Evolutionary conservation across 225 moss, liverwort and hornwort genomes (phyloP), one percentile per base, ranked within the genome.

Genomic region (Climacium dendroides): DNA sequence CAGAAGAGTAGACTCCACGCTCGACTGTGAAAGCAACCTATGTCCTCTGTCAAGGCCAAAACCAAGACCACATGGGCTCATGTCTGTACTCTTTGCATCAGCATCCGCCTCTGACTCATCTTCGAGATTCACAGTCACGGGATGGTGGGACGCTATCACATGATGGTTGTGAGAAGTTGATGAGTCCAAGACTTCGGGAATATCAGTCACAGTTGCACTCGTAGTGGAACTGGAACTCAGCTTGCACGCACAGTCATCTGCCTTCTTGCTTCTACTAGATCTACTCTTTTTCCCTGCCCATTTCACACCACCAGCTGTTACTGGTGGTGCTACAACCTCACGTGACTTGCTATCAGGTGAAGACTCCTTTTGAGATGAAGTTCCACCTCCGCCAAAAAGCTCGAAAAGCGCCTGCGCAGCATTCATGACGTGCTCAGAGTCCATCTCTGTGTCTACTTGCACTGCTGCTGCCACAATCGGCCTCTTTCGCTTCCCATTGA

Each of bases 211-310:
- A 72, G 91, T 93, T 45, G 91, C 93, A 71, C 92, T 94, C 11
- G 94, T 92, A 13, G 90, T 80, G 47, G 90, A 92, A 78, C 92
- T 91, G n/a, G 92, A 90, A 74, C 89, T 90, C 65, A 91, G 32
- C 85, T 92, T 92, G 89, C 87, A 88, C 3, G 81, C 64, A 76
- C 85, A 91, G 41, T 90, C 87, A 26, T 91, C 91, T 67, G 82
- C 53, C 81, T 87, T 94, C 43, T 81, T 92, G 29, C 90, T 91
- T 48, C 94, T 89, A 86, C 90, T 89, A 74, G 94, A 91, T 90
- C 94, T 90, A 58, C 89, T 91, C 90, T 91, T 94, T 86, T 94
- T 94, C 43, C 90, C 94, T 26, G 94, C 92, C 94, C 94, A 94
- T 43, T 90, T 89, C 67, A 94, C 94, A 59, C 88, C 88, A 54